Conservation (phyloP, 2,329 filamentous ascomycete genomes). For the Delphinella strobiligena region DNA sequence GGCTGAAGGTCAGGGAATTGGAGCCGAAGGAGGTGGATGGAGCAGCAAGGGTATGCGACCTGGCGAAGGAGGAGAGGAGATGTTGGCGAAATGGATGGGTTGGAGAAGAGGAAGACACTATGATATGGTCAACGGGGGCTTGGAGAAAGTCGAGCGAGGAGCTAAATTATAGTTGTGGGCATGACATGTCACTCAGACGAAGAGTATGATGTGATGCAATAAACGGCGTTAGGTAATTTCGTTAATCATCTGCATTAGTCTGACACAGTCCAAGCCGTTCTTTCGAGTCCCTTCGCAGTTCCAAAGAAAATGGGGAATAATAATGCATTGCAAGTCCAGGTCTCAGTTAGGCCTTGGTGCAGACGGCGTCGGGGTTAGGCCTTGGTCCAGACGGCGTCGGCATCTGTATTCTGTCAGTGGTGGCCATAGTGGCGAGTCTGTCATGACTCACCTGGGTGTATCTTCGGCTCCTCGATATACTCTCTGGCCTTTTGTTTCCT, state of each 20-base stretch:
- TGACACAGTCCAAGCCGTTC: too few relatives aligned
- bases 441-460: slow-evolving; percentile 21
- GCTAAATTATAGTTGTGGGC: background rate
- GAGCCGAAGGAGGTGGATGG: slow-evolving; percentile 58
- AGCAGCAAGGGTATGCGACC: slow-evolving; percentile 44
- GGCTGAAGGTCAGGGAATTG: slow-evolving; percentile 49
- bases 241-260: too few relatives aligned
- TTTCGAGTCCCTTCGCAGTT: too few relatives aligned
- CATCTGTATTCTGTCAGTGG: slow-evolving; percentile 20
- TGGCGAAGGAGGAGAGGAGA: slow-evolving; percentile 61
- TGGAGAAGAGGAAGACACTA: slow-evolving; percentile 65
- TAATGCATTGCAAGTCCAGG: too few relatives aligned
- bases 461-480: slow-evolving; percentile 38
- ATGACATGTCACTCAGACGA: too few relatives aligned
- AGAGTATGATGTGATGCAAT: too few relatives aligned
- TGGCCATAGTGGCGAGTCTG: too few relatives aligned
- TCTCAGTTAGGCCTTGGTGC: too few relatives aligned
- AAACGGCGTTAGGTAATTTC: too few relatives aligned
- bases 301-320: too few relatives aligned
- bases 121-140: slow-evolving; percentile 49
- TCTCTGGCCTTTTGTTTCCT: slow-evolving; percentile 42
- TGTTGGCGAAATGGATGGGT: slow-evolving; percentile 60
- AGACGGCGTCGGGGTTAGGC: too few relatives aligned
- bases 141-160: slow-evolving; percentile 31
- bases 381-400: slow-evolving; percentile 33